These are phyloP conservation scores for Daldinia vernicosa DNA, from an alignment of 495 filamentous ascomycete species.

Conservation along the genomic window DNA sequence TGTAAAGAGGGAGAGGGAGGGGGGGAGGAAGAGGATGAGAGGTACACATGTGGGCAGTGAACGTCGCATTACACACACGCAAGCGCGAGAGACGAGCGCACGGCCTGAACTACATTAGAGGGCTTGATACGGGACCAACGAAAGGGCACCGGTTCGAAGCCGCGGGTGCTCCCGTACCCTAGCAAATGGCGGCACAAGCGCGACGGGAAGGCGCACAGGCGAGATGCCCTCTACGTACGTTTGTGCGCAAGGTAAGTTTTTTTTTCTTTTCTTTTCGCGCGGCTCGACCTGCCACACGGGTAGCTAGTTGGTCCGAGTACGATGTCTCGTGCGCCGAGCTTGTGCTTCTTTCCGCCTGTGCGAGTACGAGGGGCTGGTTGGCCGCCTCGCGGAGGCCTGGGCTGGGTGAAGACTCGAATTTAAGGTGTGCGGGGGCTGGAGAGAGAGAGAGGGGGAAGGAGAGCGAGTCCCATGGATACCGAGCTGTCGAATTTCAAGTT, in stretches of 20 bases:
- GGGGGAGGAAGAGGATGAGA: background rate
- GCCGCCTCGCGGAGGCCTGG: background rate
- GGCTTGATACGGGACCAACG: background rate
- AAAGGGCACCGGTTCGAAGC: background rate
- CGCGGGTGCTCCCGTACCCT: slow-evolving; percentile 10
- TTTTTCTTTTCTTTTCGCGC: background rate
- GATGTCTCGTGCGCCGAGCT: slow-evolving; percentile 4
- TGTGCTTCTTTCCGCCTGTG: slow-evolving; percentile 7
- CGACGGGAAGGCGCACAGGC: slow-evolving; percentile 25
- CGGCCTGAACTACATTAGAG: slow-evolving; percentile 13
- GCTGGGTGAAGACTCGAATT: slow-evolving; percentile 7
- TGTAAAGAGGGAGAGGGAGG: background rate
- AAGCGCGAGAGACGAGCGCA: slow-evolving; percentile 20
- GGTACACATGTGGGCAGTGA: background rate
- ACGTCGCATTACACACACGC: background rate
- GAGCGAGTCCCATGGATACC: slow-evolving; percentile 5
- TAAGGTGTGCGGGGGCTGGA: slow-evolving; percentile 14
- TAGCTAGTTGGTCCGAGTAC: slow-evolving; percentile 15
- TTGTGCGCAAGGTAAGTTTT: background rate
- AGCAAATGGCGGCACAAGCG: slow-evolving; percentile 1
- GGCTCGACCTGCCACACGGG: slow-evolving; percentile 17
- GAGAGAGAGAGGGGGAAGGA: background rate
- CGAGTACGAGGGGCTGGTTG: background rate
- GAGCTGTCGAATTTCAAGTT: slow-evolving; percentile 18
- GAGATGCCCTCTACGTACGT: background rate